Evolutionary conservation across 371 early-diverging fungal genomes (phyloP), one percentile per base, ranked within the genome.

Genomic region (Chytridium lagenaria): DNA sequence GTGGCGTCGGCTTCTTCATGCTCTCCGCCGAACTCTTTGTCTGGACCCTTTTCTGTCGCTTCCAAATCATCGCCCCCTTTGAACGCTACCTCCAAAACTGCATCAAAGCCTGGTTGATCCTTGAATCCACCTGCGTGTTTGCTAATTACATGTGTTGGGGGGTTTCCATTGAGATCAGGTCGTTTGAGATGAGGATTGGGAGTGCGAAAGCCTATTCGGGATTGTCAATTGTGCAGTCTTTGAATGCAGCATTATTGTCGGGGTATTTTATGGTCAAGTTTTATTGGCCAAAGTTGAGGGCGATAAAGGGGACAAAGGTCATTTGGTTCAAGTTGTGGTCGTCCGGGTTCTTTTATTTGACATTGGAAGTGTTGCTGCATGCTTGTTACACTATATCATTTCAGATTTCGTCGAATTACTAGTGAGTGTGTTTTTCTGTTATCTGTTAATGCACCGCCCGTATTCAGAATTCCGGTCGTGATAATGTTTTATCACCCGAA

Each of bases 41-140:
- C 65, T 71, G 71, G 71, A 64, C 64, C 16, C 65, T 71, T 12
- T 71, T 22, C 22, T 50, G 40, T 33, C 38, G 71, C 1, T 71
- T 71, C 71, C 59, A 71, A 51, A 30, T 64, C 15, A 64, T 71
- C 22, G 64, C 50, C 15, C 71, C 71, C 22, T 71, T 71, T 50
- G 33, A 51, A 2, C 31, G 31, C 15, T 30, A n/a, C 36, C 26
- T 64, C 16, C 61, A 50, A 10, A 16, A 36, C 23, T 2, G 59
- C 19, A 44, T 49, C 33, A 28, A 31, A 16, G 31, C 33, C 16
- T 71, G 44, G 44, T 12, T 44, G 12, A 44, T 44, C 19, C 44
- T 44, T 19, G 44, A 44, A 19, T 12, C 12, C 44, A 44, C 44
- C 19, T 44, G 44, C 44, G 19, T 44, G 7, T 7, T 19, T 44